Conservation (phyloP, 495 filamentous ascomycete genomes). For the Penicilliopsis zonata region DNA sequence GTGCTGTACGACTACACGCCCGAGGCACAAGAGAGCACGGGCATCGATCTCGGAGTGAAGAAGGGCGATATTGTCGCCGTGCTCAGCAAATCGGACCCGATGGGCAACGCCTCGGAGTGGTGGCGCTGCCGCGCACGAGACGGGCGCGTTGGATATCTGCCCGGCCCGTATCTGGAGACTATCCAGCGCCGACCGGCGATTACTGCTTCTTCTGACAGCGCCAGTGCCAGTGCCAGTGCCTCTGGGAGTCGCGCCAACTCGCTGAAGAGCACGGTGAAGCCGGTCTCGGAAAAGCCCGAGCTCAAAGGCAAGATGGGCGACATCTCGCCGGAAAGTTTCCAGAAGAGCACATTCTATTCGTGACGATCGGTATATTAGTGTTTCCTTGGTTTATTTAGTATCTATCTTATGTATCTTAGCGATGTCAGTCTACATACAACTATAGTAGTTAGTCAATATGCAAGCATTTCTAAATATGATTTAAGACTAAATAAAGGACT, state of each 20-base stretch:
- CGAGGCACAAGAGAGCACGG: slow-evolving; percentile 48
- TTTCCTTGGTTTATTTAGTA: no score
- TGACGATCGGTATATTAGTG: no score
- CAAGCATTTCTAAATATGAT: no score
- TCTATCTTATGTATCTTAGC: no score
- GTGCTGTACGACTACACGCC: slow-evolving; percentile 90
- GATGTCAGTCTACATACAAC: no score
- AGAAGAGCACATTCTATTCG: slow-evolving; percentile 74
- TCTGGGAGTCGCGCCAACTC: slow-evolving; percentile 17
- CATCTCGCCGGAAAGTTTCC: slow-evolving; percentile 75
- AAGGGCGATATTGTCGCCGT: slow-evolving; percentile 96
- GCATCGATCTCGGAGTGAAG: slow-evolving; percentile 81
- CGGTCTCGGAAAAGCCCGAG: slow-evolving; percentile 19
- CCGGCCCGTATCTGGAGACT: slow-evolving; percentile 75
- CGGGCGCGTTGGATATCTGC: slow-evolving; percentile 82
- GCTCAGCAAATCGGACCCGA: slow-evolving; percentile 80
- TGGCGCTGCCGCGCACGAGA: slow-evolving; percentile 94
- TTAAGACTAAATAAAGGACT: no score
- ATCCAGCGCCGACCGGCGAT: slow-evolving; percentile 60
- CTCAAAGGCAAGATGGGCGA: slow-evolving; percentile 41
- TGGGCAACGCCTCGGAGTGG: slow-evolving; percentile 89
- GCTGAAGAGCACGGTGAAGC: slow-evolving; percentile 12
- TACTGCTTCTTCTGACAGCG: slow-evolving; percentile 32
- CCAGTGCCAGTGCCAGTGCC: slow-evolving; percentile 22
- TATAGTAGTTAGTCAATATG: no score